Evolutionary conservation across 768 basidiomycete genomes (phyloP).

Genomic region (Dioszegia aurantiaca): DNA sequence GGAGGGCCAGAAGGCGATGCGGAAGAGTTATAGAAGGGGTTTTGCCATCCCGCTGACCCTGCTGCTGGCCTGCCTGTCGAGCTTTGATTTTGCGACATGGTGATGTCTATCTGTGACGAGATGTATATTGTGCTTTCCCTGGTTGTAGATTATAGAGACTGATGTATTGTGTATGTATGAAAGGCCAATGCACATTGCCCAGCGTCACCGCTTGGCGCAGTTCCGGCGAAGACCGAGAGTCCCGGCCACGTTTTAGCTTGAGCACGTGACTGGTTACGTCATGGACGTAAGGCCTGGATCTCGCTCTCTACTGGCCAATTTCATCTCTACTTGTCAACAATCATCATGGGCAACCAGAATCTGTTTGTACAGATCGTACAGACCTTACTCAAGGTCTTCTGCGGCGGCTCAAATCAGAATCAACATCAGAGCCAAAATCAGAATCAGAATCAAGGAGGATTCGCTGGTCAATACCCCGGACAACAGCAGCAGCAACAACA

Average conservation of each 20-base stretch:
- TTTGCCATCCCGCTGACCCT: constrained; percentile 1
- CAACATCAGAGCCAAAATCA: constrained; percentile 17
- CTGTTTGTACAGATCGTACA: constrained; percentile 10
- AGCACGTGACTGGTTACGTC: too few relatives aligned
- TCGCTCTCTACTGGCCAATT: too few relatives aligned
- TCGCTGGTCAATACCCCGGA: constrained; percentile 12
- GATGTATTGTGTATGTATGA: too few relatives aligned
- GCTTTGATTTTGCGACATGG: too few relatives aligned
- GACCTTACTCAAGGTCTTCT: constrained; percentile 16
- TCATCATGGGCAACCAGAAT: constrained; percentile 11
- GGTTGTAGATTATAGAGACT: too few relatives aligned
- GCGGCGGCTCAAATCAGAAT: constrained; percentile 12
- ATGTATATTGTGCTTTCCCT: too few relatives aligned
- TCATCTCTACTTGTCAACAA: not conserved
- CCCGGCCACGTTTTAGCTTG: too few relatives aligned
- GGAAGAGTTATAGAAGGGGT: constrained; percentile 9
- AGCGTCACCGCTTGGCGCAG: not conserved
- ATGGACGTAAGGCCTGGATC: too few relatives aligned
- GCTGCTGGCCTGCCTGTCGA: too few relatives aligned
- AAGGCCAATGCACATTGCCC: too few relatives aligned
- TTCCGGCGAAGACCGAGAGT: too few relatives aligned
- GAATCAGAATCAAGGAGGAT: not conserved
- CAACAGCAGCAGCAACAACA: constrained; percentile 22
- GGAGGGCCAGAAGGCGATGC: not conserved
- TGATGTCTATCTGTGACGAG: too few relatives aligned